Conservation (phyloP, 2,329 filamentous ascomycete species). For the Aureobasidium sp. region DNA sequence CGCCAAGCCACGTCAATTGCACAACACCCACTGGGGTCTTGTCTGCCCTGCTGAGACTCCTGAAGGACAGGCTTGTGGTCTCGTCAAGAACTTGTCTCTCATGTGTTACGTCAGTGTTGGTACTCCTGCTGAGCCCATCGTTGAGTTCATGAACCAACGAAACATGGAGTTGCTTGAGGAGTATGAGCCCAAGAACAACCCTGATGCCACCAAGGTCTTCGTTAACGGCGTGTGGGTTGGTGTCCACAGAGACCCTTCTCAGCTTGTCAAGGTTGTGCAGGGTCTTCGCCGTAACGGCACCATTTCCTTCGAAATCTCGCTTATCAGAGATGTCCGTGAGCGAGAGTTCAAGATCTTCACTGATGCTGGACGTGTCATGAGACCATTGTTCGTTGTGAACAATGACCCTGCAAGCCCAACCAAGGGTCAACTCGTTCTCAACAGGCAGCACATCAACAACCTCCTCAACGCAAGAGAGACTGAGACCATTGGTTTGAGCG, state of each 20-base stretch:
- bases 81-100: slow-evolving; percentile 94
- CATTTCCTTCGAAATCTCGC: slow-evolving; percentile 85
- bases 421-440: slow-evolving; percentile 71
- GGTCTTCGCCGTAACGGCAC: slow-evolving; percentile 58
- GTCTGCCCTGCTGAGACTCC: slow-evolving; percentile 97
- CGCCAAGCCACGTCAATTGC: slow-evolving; percentile 92
- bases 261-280: slow-evolving; percentile 57
- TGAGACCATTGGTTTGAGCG: slow-evolving; percentile 50
- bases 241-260: slow-evolving; percentile 80
- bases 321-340: slow-evolving; percentile 93
- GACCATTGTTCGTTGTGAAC: slow-evolving; percentile 88
- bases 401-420: slow-evolving; percentile 70
- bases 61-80: slow-evolving; percentile 94
- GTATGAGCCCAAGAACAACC: slow-evolving; percentile 61
- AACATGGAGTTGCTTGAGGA: slow-evolving; percentile 97
- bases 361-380: slow-evolving; percentile 89
- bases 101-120: slow-evolving; percentile 99
- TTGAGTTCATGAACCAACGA: slow-evolving; percentile 90
- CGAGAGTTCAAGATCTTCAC: slow-evolving; percentile 98
- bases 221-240: slow-evolving; percentile 98
- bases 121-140: slow-evolving; percentile 80
- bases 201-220: slow-evolving; percentile 94
- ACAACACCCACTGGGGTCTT: slow-evolving; percentile 97
- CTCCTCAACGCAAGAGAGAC: slow-evolving; percentile 68
- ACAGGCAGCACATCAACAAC: slow-evolving; percentile 71